phyloP scores from a whole-genome alignment of 2,329 filamentous ascomycete species.

The Arthrinium puccinioides region DNA sequence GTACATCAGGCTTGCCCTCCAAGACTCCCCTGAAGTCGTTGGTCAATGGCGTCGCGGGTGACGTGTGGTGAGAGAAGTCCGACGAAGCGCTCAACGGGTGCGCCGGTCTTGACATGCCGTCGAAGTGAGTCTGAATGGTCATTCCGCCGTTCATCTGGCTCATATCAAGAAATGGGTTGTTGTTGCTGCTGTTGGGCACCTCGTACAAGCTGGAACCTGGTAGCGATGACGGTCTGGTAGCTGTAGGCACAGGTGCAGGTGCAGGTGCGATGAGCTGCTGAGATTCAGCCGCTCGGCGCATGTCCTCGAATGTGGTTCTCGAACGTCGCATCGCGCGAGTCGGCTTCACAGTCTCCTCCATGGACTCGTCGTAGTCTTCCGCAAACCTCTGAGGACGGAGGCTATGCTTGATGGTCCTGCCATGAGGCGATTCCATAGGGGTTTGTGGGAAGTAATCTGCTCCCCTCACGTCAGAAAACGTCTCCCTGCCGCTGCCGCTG shows the following conservation, averaged over 20 bases:
- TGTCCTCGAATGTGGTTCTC: conserved; percentile 50
- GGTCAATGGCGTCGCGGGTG: conserved; percentile 43
- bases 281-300: conserved; percentile 49
- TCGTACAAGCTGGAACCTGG: conserved; percentile 30
- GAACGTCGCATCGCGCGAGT: conserved; percentile 33
- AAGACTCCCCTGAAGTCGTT: conserved; percentile 34
- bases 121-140: conserved; percentile 33
- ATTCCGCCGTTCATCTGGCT: conserved; percentile 29
- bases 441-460: conserved; percentile 60
- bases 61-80: conserved; percentile 43
- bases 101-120: conserved; percentile 23
- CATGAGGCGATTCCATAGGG: conserved; percentile 56
- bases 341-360: conserved; percentile 61
- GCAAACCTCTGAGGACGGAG: conserved; percentile 42
- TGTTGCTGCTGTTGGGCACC: conserved; percentile 45
- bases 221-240: conserved; percentile 44
- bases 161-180: conserved; percentile 50
- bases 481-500: not conserved
- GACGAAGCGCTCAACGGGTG: conserved; percentile 34
- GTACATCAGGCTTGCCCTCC: conserved; percentile 34
- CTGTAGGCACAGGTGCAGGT: conserved; percentile 39
- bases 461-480: conserved; percentile 6
- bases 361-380: conserved; percentile 56
- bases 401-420: conserved; percentile 35
- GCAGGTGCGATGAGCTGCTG: conserved; percentile 13